Evolutionary conservation across 2,329 filamentous ascomycete genomes (phyloP), one percentile per base, ranked within the genome.

Genomic region (Apiospora arundinis): DNA sequence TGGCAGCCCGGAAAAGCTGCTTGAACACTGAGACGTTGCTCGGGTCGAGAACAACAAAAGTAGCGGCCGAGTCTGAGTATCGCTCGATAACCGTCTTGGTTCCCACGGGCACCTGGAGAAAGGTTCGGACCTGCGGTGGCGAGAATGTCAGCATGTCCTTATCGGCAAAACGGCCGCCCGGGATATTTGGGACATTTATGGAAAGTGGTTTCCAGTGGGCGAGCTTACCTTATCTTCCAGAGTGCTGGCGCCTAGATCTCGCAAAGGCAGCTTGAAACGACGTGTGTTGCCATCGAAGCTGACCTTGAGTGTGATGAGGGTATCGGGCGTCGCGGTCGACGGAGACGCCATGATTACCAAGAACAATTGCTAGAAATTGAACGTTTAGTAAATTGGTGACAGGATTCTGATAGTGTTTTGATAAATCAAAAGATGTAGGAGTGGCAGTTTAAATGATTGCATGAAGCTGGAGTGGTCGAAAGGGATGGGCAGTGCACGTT

Each of bases 1-100:
- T 99, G 74, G 96, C 96, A 75, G 96, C 96, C 78, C 96, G 92
- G 81, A 96, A 95, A 56, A 99, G 92, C 81, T 98, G 96, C 87
- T 98, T 98, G 88, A 97, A 99, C 78, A 97, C 93, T 65, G 93
- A 87, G 11, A 89, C 84, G 79, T 97, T 97, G 80, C 87, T 86
- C 73, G 90, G 86, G 81, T 97, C 92, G 72, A 99, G 91, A 63
- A 89, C 87, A 75, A 98, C 89, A 82, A 93, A 98, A 74, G 91
- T 86, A 65, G 88, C 92, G 75, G 94, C 93, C 75, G 95, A 98
- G 83, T 99, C 96, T 75, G 96, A 98, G 85, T 95, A 99, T 76
- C 96, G 94, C 85, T 98, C 95, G 78, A 98, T 92, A 77, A 91
- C 83, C 80, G 92, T 88, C 69, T 89, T 83, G 73, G 89, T 86